Evolutionary conservation across 164 flowering plant genomes (phyloP).

Genomic region (Euptelea pleiosperma): DNA sequence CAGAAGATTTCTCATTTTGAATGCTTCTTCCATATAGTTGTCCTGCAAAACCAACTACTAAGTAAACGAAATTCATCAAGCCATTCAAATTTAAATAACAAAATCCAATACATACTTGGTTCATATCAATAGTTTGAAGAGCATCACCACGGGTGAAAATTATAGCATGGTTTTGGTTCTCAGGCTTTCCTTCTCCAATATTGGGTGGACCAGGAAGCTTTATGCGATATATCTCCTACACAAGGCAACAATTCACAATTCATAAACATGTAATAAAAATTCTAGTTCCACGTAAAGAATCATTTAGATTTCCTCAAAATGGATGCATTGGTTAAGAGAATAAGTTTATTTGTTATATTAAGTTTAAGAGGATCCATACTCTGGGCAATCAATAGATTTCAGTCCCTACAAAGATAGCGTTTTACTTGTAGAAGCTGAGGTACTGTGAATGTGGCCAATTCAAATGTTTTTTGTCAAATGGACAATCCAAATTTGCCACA

Average conservation of each 20-base stretch:
- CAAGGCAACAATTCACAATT: background rate
- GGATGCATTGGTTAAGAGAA: too few species aligned
- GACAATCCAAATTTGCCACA: too few species aligned
- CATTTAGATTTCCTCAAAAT: background rate
- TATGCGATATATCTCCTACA: slow-evolving; percentile 80
- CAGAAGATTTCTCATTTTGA: slow-evolving; percentile 82
- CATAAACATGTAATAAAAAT: background rate
- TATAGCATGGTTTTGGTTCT: slow-evolving; percentile 92
- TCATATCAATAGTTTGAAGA: slow-evolving; percentile 94
- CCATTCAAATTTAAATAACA: background rate
- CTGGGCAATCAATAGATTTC: too few species aligned
- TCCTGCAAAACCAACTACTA: slow-evolving; percentile 44
- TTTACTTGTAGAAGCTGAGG: too few species aligned
- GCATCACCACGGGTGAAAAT: slow-evolving; percentile 96
- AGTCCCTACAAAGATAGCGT: too few species aligned
- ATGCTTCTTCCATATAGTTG: slow-evolving; percentile 85
- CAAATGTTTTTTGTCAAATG: too few species aligned
- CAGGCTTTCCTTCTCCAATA: slow-evolving; percentile 97
- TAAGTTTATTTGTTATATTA: too few species aligned
- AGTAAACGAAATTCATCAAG: slow-evolving; percentile 12
- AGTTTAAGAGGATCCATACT: too few species aligned
- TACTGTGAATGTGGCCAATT: too few species aligned
- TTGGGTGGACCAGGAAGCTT: slow-evolving; percentile 91
- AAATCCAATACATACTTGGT: slow-evolving; percentile 51
- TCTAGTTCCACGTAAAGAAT: background rate